Evolutionary conservation across 768 basidiomycete genomes (phyloP), one percentile per base, ranked within the genome.

Genomic region (Lentinus tigrinus): DNA sequence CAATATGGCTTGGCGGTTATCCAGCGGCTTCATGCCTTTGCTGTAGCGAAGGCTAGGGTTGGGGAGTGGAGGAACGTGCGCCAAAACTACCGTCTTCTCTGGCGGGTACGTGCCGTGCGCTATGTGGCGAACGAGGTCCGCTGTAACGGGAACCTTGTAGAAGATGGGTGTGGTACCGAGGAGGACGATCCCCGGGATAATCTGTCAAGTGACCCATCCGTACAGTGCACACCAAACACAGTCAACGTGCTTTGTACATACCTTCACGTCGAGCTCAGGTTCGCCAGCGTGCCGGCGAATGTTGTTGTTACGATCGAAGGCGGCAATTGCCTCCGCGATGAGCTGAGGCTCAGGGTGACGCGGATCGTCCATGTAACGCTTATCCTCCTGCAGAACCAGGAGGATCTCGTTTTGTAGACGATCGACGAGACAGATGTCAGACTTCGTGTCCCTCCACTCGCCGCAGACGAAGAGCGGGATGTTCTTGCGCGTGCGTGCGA

Each of bases 71-170:
- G 68, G 66, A 16, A 57, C 19, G 43, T 53, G 53, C 14, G 23
- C 38, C 28, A 44, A 39, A 13, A 70, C 67, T 14, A 56, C 49
- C 36, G 63, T 70, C 9, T 40, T 42, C 16, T 46, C 42, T 10
- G 21, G 36, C 36, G 31, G 67, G 67, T 57, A 58, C 64, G 23
- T 36, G 5, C 37, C 62, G 57, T n/a, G 44, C 37, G 21, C 6
- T 11, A 52, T 66, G 50, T 17, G 17, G 39, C 23, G 53, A 17
- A 28, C 24, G 42, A 70, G 65, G 21, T 61, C 49, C 5, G 23
- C 28, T 5, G 69, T 64, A 47, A 70, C 63, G 4, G 58, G 66
- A 38, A 70, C 57, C 47, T 66, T 64, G 58, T 69, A 70, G 57
- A 69, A 67, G 9, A 40, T 63, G 23, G 42, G 31, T 62, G 69